Base-by-base conservation (phyloP, 768 basidiomycete genomes). In the Saitozyma podzolica region DNA sequence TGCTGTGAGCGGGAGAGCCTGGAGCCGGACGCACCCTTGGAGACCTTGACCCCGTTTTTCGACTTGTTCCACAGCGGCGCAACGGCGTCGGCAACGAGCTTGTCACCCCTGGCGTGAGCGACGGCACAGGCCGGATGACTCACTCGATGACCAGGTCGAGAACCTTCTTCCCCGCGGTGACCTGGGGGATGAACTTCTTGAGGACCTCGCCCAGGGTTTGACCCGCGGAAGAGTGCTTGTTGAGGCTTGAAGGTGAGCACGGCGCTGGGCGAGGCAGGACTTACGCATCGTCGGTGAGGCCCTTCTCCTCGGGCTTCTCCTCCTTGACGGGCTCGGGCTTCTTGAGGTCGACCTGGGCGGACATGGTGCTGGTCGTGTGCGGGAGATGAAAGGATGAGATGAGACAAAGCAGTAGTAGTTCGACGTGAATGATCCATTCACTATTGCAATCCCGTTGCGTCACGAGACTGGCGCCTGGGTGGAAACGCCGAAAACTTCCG, bases 31-130 rank as follows among this genome's bases (percentile, higher is more conserved):
- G 67, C 73, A 90, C 94, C 94, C 82, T 95, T 96, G 80, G 81
- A 76, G 60, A 92, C 85, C 83, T 91, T 92, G 72, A 87, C 88
- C 71, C 91, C 91, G 81, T 94, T 94, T 70, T 90, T 85, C 58
- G 84, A 63, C 81, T 95, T 96, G 85, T 91, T 96, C 84, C 90
- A 96, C 54, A 96, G 89, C 40, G 84, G 86, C 54, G 84, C 86
- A 37, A 90, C 89, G 73, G 88, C 90, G 65, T 89, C 85, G 80
- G 93, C 91, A 80, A 98, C 83, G 79, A 94, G 86, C 81, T 88
- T 91, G 84, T 98, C 95, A 63, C 93, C 95, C 60, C 76, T 79
- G 51, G 39, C 11, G 37, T 63, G 40, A 63, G 54, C 37, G 13
- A n/a, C 19, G 17, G 13, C 19, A 40, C 54, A 10, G 16, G 20